A percentile compares a stretch with the other conserved stretches of the same genome.
These are phyloP conservation scores for Hortiboletus campestris DNA, from an alignment of 768 basidiomycete genomes.

Conservation along the genomic window DNA sequence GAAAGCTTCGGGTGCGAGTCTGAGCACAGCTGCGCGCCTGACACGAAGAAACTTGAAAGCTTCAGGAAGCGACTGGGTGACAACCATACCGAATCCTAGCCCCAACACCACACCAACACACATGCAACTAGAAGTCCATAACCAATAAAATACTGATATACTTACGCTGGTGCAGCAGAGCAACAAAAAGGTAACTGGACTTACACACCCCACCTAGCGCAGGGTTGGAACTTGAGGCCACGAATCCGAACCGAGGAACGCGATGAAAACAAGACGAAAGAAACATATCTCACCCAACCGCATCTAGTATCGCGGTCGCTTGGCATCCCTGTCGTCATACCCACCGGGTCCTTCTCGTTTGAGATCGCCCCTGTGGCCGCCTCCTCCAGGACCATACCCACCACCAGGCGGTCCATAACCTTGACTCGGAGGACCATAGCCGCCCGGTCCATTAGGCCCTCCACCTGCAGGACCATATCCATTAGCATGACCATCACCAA, in stretches of 20 bases:
- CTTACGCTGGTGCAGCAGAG: slow-evolving; percentile 32
- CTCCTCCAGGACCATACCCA: slow-evolving; percentile 44
- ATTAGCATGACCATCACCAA: slow-evolving; percentile 50
- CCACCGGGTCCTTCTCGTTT: slow-evolving; percentile 74
- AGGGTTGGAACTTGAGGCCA: slow-evolving; percentile 25
- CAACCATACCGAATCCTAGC: slow-evolving; percentile 8
- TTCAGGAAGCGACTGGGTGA: not conserved
- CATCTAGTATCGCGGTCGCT: slow-evolving; percentile 77
- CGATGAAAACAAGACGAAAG: slow-evolving; percentile 22
- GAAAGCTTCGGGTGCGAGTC: too few relatives aligned
- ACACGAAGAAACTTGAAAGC: not conserved
- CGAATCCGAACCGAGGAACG: slow-evolving; percentile 23
- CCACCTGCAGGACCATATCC: slow-evolving; percentile 55
- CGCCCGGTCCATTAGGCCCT: slow-evolving; percentile 41
- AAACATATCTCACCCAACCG: slow-evolving; percentile 36
- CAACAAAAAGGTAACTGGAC: slow-evolving; percentile 30
- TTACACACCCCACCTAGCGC: slow-evolving; percentile 36
- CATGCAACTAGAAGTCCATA: slow-evolving; percentile 5
- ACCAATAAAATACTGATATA: slow-evolving; percentile 36
- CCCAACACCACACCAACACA: slow-evolving; percentile 2
- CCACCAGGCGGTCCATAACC: slow-evolving; percentile 48
- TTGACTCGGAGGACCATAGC: slow-evolving; percentile 38
- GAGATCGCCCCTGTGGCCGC: slow-evolving; percentile 68
- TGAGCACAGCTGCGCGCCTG: not conserved
- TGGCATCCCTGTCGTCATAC: slow-evolving; percentile 78